A percentile compares a stretch with the other conserved stretches of the same genome.
Evolutionary conservation across 352 stramenopile species (phyloP).

Genomic region (Globisporangium takayamanum): DNA sequence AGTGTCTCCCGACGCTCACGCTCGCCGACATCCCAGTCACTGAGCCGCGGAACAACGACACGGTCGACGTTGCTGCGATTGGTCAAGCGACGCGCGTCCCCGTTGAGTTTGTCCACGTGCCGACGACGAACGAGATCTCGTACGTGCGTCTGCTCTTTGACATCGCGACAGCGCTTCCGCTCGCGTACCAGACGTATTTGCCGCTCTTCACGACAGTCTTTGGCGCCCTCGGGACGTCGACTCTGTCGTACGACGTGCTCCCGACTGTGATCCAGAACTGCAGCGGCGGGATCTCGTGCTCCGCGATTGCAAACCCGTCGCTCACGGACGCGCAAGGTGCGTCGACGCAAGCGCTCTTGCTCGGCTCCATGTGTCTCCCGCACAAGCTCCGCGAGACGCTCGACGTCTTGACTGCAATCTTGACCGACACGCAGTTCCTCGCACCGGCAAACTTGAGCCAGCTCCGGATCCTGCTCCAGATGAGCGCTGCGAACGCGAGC

Average conservation of each 20-base stretch:
- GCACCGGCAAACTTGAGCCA: constrained; percentile 64
- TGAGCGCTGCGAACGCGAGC: constrained; percentile 57
- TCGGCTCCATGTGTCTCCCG: constrained; percentile 64
- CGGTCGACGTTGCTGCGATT: constrained; percentile 29
- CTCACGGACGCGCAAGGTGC: constrained; percentile 33
- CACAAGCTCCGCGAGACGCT: constrained; percentile 69
- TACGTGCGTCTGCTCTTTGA: constrained; percentile 77
- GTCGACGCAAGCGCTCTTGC: constrained; percentile 53
- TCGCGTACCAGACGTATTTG: constrained; percentile 59
- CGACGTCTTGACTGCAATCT: constrained; percentile 43
- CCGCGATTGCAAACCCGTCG: constrained; percentile 43
- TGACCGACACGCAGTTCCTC: constrained; percentile 73
- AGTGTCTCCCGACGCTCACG: constrained; percentile 70
- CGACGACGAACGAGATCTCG: constrained; percentile 79
- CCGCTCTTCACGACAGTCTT: constrained; percentile 69
- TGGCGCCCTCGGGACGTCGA: constrained; percentile 64
- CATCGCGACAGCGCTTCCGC: constrained; percentile 31
- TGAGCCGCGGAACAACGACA: constrained; percentile 43
- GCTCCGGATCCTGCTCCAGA: constrained; percentile 69
- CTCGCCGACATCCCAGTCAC: constrained; percentile 55
- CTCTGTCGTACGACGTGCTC: constrained; percentile 55
- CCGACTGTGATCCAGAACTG: constrained; percentile 72
- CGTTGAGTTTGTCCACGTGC: constrained; percentile 58
- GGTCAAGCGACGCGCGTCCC: constrained; percentile 7
- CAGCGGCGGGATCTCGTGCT: constrained; percentile 69